phyloP scores from a whole-genome alignment of 495 filamentous ascomycete genomes.

The Cairneyella variabilis region DNA sequence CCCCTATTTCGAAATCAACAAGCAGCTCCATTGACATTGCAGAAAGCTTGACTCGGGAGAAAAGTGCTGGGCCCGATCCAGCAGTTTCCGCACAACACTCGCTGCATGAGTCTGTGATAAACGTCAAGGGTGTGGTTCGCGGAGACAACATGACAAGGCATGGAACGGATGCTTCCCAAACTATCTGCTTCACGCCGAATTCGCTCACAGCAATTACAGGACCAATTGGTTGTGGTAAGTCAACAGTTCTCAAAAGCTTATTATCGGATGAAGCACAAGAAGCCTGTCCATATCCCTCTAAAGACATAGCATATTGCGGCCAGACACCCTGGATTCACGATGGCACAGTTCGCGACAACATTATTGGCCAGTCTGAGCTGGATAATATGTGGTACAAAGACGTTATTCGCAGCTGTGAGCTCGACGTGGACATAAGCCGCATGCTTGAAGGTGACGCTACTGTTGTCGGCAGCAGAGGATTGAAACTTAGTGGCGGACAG shows the following conservation, averaged over 20 bases:
- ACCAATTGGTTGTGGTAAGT: conserved; percentile 53
- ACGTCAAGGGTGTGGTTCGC: too few relatives aligned
- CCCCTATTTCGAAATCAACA: too few relatives aligned
- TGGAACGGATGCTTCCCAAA: too few relatives aligned
- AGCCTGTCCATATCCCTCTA: not conserved
- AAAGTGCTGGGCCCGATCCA: too few relatives aligned
- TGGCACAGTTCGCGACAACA: conserved; percentile 33
- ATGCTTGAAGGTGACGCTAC: conserved; percentile 51
- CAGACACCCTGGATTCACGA: conserved; percentile 38
- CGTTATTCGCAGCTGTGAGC: conserved; percentile 25
- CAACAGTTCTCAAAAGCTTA: conserved; percentile 47
- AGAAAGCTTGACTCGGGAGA: too few relatives aligned
- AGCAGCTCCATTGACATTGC: too few relatives aligned
- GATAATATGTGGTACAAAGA: conserved; percentile 8
- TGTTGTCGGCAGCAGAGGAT: conserved; percentile 51
- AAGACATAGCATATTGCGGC: conserved; percentile 24
- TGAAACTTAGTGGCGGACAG: conserved; percentile 51
- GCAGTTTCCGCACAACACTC: too few relatives aligned
- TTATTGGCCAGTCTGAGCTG: conserved; percentile 17
- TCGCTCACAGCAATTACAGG: conserved; percentile 22
- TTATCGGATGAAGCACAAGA: conserved; percentile 34
- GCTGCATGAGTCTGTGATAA: too few relatives aligned
- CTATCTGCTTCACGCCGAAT: too few relatives aligned
- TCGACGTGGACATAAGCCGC: conserved; percentile 30
- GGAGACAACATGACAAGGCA: too few relatives aligned